These are phyloP conservation scores for Pythium utonaiense DNA, from an alignment of 352 stramenopile genomes.

Conservation along the genomic window DNA sequence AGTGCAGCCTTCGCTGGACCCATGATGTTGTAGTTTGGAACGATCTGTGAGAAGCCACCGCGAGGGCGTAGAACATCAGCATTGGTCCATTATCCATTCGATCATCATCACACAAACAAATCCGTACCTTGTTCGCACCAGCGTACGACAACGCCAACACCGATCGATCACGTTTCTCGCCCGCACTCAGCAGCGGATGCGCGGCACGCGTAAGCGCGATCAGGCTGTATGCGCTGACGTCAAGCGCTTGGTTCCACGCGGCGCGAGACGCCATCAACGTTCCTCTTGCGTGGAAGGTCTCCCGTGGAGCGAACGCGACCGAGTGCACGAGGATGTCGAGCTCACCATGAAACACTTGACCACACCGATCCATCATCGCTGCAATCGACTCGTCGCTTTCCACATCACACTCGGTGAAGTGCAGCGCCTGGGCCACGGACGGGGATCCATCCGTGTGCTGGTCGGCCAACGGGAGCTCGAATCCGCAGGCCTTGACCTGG, in stretches of 20 bases:
- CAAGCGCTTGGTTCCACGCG: conserved; percentile 75
- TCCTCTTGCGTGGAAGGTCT: conserved; percentile 59
- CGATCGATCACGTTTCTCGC: conserved; percentile 41
- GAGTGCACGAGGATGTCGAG: conserved; percentile 89
- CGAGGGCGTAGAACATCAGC: no score
- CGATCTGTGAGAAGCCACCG: conserved; percentile 32
- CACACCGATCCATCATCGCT: conserved; percentile 41
- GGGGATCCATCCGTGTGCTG: neutral
- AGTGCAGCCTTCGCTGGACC: conserved; percentile 89
- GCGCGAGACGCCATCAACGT: conserved; percentile 46
- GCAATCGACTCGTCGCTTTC: conserved; percentile 52
- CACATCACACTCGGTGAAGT: conserved; percentile 77
- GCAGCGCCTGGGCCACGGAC: conserved; percentile 17
- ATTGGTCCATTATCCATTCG: neutral
- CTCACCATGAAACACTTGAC: conserved; percentile 40
- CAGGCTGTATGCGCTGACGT: conserved; percentile 90
- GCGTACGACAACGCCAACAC: conserved; percentile 88
- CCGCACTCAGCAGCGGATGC: conserved; percentile 44
- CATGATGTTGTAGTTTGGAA: conserved; percentile 92
- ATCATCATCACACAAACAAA: neutral
- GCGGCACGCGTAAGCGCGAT: conserved; percentile 70
- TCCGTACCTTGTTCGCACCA: conserved; percentile 52
- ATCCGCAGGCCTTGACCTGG: conserved; percentile 50
- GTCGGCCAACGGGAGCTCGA: conserved; percentile 25
- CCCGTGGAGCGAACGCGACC: conserved; percentile 82